phyloP scores from a whole-genome alignment of 129 eudicot genomes.

The Lactuca saligna region DNA sequence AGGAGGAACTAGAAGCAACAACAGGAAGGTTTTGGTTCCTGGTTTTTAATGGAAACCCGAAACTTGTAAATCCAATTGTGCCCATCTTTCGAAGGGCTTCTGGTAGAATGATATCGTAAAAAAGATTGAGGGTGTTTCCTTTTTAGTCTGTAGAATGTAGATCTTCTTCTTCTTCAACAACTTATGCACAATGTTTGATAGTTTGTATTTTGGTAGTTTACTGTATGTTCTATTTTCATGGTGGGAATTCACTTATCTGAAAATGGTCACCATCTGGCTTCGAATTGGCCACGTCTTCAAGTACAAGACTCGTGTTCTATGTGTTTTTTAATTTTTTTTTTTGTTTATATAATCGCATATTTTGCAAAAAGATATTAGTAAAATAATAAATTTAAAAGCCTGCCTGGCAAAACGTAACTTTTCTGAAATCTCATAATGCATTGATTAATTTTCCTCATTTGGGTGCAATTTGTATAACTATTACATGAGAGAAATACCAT shows the following conservation, averaged over 20 bases:
- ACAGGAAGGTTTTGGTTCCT: slow-evolving; percentile 32
- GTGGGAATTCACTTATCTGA: slow-evolving; percentile 33
- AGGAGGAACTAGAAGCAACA: slow-evolving; percentile 23
- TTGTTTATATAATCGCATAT: too few relatives aligned
- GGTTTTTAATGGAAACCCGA: slow-evolving; percentile 36
- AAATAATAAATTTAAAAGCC: too few relatives aligned
- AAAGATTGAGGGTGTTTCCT: not conserved
- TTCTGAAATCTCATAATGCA: too few relatives aligned
- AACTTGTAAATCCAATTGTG: slow-evolving; percentile 38
- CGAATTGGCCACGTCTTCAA: slow-evolving; percentile 34
- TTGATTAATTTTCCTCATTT: too few relatives aligned
- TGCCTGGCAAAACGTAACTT: too few relatives aligned
- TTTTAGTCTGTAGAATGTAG: not conserved
- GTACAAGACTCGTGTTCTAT: not conserved
- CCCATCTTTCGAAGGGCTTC: slow-evolving; percentile 42
- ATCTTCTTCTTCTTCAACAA: not conserved
- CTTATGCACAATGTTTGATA: not conserved
- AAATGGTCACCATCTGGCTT: slow-evolving; percentile 23
- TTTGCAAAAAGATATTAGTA: too few relatives aligned
- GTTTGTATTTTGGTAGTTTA: not conserved
- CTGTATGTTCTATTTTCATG: slow-evolving; percentile 18
- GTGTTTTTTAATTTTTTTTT: too few relatives aligned
- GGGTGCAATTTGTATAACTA: too few relatives aligned
- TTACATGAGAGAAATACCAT: too few relatives aligned
- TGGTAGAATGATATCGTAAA: not conserved